Evolutionary conservation across 2,329 filamentous ascomycete species (phyloP).

Genomic region (Neonectria faginata): DNA sequence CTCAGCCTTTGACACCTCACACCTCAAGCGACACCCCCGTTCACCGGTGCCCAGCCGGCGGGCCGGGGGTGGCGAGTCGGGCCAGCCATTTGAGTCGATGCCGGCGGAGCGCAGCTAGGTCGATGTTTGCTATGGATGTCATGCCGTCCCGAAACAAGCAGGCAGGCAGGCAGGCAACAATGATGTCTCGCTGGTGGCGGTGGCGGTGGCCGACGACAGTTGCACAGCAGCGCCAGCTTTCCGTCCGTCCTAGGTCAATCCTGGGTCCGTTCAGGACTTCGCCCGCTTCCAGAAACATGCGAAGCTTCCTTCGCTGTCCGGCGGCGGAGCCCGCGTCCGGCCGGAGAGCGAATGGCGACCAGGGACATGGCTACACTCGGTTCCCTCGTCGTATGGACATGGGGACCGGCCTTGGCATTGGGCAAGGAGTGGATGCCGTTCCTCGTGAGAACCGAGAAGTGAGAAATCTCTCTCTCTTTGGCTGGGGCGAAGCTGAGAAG

Average conservation of each 20-base stretch:
- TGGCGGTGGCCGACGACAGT: no score
- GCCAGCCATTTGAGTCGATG: conserved; percentile 11
- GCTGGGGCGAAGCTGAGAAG: background rate
- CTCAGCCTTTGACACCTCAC: background rate
- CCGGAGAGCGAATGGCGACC: conserved; percentile 8
- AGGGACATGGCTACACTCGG: background rate
- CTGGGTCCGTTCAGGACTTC: background rate
- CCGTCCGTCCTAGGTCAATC: conserved; percentile 12
- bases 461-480: background rate
- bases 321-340: conserved; percentile 9
- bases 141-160: no score
- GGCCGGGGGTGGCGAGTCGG: conserved; percentile 6
- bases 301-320: conserved; percentile 17
- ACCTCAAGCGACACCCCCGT: background rate
- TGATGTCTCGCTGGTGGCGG: no score
- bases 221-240: background rate
- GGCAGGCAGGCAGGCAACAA: background rate
- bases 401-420: background rate
- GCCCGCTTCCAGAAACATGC: conserved; percentile 27
- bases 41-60: background rate
- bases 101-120: background rate
- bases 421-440: conserved; percentile 22
- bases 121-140: no score
- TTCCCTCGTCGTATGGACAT: background rate
- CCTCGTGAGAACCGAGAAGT: conserved; percentile 16